Conservation (phyloP, 441 rosid genomes). For the Erysimum pusillum region DNA sequence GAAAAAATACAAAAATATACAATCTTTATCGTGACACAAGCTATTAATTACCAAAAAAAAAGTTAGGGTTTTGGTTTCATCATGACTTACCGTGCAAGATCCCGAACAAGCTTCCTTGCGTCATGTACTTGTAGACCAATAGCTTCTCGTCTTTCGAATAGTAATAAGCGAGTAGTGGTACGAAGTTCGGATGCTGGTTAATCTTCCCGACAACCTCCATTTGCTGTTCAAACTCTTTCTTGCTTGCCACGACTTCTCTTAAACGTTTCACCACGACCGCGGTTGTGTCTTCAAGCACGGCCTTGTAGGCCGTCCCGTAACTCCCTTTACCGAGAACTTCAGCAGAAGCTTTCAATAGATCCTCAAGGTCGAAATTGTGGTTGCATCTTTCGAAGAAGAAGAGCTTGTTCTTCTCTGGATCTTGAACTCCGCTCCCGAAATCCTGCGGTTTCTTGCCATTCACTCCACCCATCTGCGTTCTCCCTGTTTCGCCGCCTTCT, state of each 20-base stretch:
- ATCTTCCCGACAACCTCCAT: slow-evolving; percentile 57
- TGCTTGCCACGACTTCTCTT: slow-evolving; percentile 65
- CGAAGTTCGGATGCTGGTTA: slow-evolving; percentile 62
- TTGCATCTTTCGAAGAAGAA: slow-evolving; percentile 65
- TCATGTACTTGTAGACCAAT: slow-evolving; percentile 62
- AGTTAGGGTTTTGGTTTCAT: background rate
- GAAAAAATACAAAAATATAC: slow-evolving; percentile 18
- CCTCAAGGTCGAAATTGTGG: slow-evolving; percentile 69
- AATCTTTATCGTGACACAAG: slow-evolving; percentile 17
- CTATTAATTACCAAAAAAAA: background rate
- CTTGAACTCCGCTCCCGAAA: slow-evolving; percentile 86
- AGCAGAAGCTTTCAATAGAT: slow-evolving; percentile 74
- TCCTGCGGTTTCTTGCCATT: slow-evolving; percentile 62
- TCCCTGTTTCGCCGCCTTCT: slow-evolving; percentile 49
- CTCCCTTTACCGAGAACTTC: slow-evolving; percentile 80
- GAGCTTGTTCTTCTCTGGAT: slow-evolving; percentile 69
- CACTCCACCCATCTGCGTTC: slow-evolving; percentile 46
- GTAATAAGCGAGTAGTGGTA: slow-evolving; percentile 53
- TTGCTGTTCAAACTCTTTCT: slow-evolving; percentile 70
- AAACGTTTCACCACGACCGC: slow-evolving; percentile 72
- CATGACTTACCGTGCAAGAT: slow-evolving; percentile 61
- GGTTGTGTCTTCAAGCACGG: slow-evolving; percentile 69
- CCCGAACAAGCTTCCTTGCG: slow-evolving; percentile 65
- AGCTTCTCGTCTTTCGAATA: slow-evolving; percentile 68
- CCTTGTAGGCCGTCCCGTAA: slow-evolving; percentile 71